Evolutionary conservation across 2,329 filamentous ascomycete species (phyloP).

Genomic region (Teratosphaeria epicoccoides): DNA sequence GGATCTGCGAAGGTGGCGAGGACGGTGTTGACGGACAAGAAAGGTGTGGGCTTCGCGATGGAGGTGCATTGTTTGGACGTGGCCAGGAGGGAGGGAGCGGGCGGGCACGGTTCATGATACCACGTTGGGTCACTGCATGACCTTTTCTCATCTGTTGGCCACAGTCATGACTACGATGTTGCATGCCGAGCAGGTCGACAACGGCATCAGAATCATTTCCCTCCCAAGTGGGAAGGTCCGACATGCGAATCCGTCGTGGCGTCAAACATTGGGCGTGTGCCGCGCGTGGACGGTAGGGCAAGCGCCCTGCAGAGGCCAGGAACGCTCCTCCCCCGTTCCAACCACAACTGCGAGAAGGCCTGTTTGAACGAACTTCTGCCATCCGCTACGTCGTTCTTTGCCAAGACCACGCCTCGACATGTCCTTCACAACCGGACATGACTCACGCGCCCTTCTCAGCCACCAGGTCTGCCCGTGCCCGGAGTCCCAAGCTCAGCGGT

Average conservation of each 20-base stretch:
- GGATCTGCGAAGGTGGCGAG: slow-evolving; percentile 17
- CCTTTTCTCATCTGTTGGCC: too few species aligned
- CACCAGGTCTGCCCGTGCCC: neutral
- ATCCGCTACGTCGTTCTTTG: too few species aligned
- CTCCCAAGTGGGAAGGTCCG: too few species aligned
- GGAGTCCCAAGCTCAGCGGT: neutral
- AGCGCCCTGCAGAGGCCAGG: neutral
- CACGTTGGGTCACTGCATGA: too few species aligned
- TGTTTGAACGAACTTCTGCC: too few species aligned
- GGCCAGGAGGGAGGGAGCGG: neutral
- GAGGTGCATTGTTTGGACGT: slow-evolving; percentile 11
- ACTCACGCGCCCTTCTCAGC: neutral
- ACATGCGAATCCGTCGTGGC: neutral
- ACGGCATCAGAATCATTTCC: too few species aligned
- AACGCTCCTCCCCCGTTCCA: neutral
- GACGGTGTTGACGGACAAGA: slow-evolving; percentile 12
- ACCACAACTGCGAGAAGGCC: neutral
- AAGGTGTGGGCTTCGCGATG: slow-evolving; percentile 11
- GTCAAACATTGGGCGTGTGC: neutral
- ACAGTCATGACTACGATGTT: too few species aligned
- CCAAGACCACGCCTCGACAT: too few species aligned
- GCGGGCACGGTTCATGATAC: neutral
- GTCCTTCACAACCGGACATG: neutral
- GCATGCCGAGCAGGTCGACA: too few species aligned
- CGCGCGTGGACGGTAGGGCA: neutral